These are phyloP conservation scores for Hypoxylon trugodes DNA, from an alignment of 495 filamentous ascomycete genomes.

Conservation along the genomic window DNA sequence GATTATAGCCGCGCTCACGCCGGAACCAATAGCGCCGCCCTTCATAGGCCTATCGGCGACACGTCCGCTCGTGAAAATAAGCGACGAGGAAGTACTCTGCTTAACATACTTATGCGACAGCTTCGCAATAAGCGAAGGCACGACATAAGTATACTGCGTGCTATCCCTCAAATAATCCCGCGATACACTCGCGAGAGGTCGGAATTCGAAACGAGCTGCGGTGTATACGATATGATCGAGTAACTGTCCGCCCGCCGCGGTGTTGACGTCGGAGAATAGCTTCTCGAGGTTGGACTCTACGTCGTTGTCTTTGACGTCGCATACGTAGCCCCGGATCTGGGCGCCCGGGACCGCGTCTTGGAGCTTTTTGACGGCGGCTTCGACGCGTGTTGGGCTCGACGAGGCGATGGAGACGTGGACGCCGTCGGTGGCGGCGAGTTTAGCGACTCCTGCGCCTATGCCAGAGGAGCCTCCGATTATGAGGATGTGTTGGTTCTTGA, in stretches of 20 bases:
- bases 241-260: conserved; percentile 29
- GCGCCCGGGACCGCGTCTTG: conserved; percentile 44
- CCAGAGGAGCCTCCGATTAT: conserved; percentile 60
- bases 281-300: conserved; percentile 55
- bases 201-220: conserved; percentile 50
- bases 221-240: conserved; percentile 68
- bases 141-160: conserved; percentile 57
- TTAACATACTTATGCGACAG: conserved; percentile 54
- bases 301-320: conserved; percentile 53
- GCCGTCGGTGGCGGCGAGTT: conserved; percentile 52
- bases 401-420: conserved; percentile 58
- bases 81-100: conserved; percentile 44
- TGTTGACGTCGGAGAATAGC: conserved; percentile 50
- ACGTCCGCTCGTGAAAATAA: conserved; percentile 61
- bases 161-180: conserved; percentile 46
- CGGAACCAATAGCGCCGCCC: conserved; percentile 49
- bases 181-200: conserved; percentile 48
- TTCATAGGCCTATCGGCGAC: conserved; percentile 49
- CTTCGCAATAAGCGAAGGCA: conserved; percentile 59
- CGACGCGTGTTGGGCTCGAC: conserved; percentile 50
- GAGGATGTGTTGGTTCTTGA: conserved; percentile 45
- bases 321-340: conserved; percentile 49
- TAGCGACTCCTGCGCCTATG: conserved; percentile 60
- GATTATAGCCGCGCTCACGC: conserved; percentile 41
- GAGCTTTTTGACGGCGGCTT: conserved; percentile 47